Evolutionary conservation across 2,329 filamentous ascomycete genomes (phyloP).

Genomic region (Calonectria pteridis): DNA sequence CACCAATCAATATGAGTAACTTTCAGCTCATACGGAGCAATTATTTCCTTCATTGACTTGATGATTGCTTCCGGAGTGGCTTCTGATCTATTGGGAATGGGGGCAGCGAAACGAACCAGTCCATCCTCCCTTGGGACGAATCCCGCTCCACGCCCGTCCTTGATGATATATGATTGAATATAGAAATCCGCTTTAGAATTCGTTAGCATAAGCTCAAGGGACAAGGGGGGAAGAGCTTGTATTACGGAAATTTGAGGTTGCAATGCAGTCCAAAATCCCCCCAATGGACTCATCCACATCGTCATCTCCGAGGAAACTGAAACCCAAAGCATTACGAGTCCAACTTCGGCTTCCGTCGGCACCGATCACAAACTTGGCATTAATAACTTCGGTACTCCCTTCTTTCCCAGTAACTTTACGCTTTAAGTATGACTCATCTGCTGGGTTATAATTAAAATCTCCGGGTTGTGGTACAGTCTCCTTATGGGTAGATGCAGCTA

Average conservation of each 20-base stretch:
- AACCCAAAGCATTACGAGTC: neutral
- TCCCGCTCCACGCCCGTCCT: neutral
- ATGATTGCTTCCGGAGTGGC: neutral
- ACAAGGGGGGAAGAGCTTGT: neutral
- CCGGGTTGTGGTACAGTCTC: neutral
- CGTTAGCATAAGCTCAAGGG: neutral
- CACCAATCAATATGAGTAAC: neutral
- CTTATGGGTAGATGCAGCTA: neutral
- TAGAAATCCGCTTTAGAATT: neutral
- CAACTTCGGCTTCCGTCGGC: neutral
- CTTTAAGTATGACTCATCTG: neutral
- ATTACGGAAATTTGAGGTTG: neutral
- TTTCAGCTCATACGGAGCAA: neutral
- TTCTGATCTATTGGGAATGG: neutral
- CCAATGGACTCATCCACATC: neutral
- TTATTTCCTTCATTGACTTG: neutral
- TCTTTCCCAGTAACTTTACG: neutral
- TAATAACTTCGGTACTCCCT: neutral
- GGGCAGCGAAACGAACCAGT: neutral
- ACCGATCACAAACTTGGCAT: neutral
- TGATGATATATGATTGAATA: neutral
- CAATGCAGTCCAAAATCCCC: neutral
- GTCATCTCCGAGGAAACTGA: neutral
- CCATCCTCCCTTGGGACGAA: neutral
- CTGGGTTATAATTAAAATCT: neutral